Base-by-base conservation (phyloP, 495 filamentous ascomycete species). In the Neurospora sp. region DNA sequence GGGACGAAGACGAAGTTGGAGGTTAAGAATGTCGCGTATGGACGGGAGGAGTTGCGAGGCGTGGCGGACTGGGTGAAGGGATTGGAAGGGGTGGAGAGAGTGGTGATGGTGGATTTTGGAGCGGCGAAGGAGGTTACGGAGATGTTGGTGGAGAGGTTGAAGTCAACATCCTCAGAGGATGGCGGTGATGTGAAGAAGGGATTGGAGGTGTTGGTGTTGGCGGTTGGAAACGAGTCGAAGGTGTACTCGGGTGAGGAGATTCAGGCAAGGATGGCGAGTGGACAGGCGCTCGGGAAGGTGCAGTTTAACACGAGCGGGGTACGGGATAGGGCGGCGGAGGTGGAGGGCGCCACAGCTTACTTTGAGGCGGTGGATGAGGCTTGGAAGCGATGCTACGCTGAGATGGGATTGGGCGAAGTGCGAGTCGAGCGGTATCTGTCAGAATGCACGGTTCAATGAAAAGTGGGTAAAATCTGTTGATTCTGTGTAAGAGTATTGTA, bases 101-200 rank as follows among this genome's bases (percentile, higher is more conserved):
- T 73, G 37, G 72, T 73, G 35, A 54, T 73, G 11, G 18, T 73
- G 2, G 72, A 71, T 39, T 73, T 70, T 59, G 72, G 72, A 14
- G 72, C 69, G n/a, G 41, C 59, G n/a, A 40, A 39, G n/a, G 41
- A 23, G 10, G 41, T 54, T 20, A 40, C 69, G 12, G 72, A 71
- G 27, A 2, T 14, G 6, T 27, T 71, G 2, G 18, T 69, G 2
- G 5, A 35, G 3, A 42, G n/a, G 0, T 20, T 73, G 0, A 40
- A 46, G 41, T 18, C 41, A 16, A n/a, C 16, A 0, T 41, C 40
- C 40, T 16, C 59, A 12, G 4, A 39, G 39, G 39, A 39, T 12
- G 39, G 11, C 0, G 39, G 11, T 5, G 72, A 16, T 42, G 1
- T 14, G 41, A 14, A 18, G 7, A 44, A 46, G 18, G 8, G 4